Evolutionary conservation across 345 rosid species (phyloP), one percentile per base, ranked within the genome.

Genomic region (Stellera chamaejasme): DNA sequence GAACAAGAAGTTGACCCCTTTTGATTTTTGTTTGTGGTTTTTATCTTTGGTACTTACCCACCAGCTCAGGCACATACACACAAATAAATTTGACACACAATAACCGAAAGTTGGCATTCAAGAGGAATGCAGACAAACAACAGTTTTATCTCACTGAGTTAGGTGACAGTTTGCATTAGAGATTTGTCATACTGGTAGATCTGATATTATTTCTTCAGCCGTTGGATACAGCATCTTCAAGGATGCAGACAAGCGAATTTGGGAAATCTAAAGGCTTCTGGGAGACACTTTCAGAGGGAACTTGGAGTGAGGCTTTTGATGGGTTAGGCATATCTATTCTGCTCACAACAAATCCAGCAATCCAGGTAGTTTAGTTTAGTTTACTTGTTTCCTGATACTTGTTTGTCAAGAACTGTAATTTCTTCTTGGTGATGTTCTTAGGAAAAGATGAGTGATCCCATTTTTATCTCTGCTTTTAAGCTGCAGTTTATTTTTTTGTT

Each of bases 241-340:
- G 79, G 69, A 89, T 93, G 96, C 99, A 93, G 70, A 93, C 99
- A 23, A 84, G 97, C 64, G 90, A 74, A 64, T 89, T 89, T 66
- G 99, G 99, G 54, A 83, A 93, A 69, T 80, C 97, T 8, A 83
- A 87, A 80, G 97, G 99, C 52, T 82, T 93, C 60, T 81, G 96
- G 96, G 72, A 71, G 61, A 84, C 90, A 11, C 77, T 89, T 66
- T 70, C 90, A 0, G 90, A 84, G 52, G 79, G 83, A 58, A 52
- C 76, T 13, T 83, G 87, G 94, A 68, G 81, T 14, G 80, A 87
- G 46, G 84, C 94, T 19, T 93, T 87, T 69, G 96, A 89, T 62
- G 96, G 90, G 66, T 85, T 93, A 27, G 96, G 96, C 67, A 87
- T 89, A 57, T 93, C 97, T 66, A 96, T 93, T 64, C 75, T 93